phyloP scores from a whole-genome alignment of 768 basidiomycete species.

The Serendipita vermifera region DNA sequence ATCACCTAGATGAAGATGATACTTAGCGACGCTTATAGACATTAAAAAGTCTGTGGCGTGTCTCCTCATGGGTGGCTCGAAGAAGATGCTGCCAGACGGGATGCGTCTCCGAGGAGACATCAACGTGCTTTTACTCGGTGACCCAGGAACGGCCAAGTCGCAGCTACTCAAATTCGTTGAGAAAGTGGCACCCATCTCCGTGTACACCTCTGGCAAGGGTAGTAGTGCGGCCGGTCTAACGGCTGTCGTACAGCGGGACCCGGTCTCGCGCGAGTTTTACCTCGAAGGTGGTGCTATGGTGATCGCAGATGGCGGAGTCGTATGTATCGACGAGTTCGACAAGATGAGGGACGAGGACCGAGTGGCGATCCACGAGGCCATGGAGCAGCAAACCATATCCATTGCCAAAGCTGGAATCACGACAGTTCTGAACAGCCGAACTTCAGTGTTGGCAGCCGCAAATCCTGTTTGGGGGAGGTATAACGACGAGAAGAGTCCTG shows the following conservation, averaged over 20 bases:
- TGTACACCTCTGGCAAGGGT: constrained; percentile 97
- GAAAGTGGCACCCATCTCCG: constrained; percentile 94
- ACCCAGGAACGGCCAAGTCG: constrained; percentile 97
- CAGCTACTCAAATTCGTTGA: constrained; percentile 98
- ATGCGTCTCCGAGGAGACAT: constrained; percentile 96
- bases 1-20: neutral
- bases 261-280: constrained; percentile 94
- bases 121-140: constrained; percentile 90
- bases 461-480: constrained; percentile 98
- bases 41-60: constrained; percentile 98
- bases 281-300: constrained; percentile 99
- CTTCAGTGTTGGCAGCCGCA: constrained; percentile 90
- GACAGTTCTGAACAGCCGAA: constrained; percentile 89
- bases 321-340: constrained; percentile 99
- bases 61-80: constrained; percentile 92
- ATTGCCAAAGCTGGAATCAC: constrained; percentile 99
- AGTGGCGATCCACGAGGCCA: constrained; percentile 97
- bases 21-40: constrained; percentile 39
- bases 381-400: constrained; percentile 99
- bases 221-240: constrained; percentile 98
- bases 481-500: constrained; percentile 90
- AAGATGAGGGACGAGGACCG: constrained; percentile 99
- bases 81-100: constrained; percentile 92
- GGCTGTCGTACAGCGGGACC: constrained; percentile 89
- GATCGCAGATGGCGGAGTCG: constrained; percentile 92